A percentile compares a stretch with the other conserved stretches of the same genome.
Evolutionary conservation across 1,139 yeast genomes (phyloP).

Genomic region (Hemisphaericaspora subhashii): DNA sequence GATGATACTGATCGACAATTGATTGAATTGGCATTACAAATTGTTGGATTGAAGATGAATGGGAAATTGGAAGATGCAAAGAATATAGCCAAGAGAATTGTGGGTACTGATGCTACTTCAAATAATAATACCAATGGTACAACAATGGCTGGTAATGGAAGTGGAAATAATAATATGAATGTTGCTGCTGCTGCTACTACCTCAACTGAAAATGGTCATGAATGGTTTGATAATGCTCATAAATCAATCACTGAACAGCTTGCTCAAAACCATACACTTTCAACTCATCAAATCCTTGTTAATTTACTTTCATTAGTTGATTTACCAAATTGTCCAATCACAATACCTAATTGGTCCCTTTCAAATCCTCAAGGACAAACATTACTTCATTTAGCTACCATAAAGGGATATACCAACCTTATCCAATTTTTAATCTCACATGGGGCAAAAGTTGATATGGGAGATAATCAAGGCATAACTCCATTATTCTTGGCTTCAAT

Average conservation of each 20-base stretch:
- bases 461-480: slow-evolving; percentile 79
- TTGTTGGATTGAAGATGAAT: slow-evolving; percentile 92
- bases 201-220: slow-evolving; percentile 22
- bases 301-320: slow-evolving; percentile 66
- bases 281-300: slow-evolving; percentile 60
- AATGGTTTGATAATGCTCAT: slow-evolving; percentile 53
- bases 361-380: slow-evolving; percentile 84
- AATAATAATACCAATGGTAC: slow-evolving; percentile 9
- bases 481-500: slow-evolving; percentile 86
- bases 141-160: slow-evolving; percentile 1
- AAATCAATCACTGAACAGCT: slow-evolving; percentile 47
- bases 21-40: slow-evolving; percentile 88
- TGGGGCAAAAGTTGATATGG: slow-evolving; percentile 77
- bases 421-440: slow-evolving; percentile 64
- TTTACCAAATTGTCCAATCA: slow-evolving; percentile 59
- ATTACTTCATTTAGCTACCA: slow-evolving; percentile 77
- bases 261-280: slow-evolving; percentile 38
- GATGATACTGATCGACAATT: slow-evolving; percentile 93
- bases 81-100: slow-evolving; percentile 83
- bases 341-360: slow-evolving; percentile 75
- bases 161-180: slow-evolving; percentile 13
- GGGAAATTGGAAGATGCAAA: slow-evolving; percentile 92
- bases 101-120: slow-evolving; percentile 50
- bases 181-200: slow-evolving; percentile 18
- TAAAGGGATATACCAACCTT: slow-evolving; percentile 67